Conservation (phyloP, 2,329 filamentous ascomycete genomes). For the Fusarium neocosmosporiellum region DNA sequence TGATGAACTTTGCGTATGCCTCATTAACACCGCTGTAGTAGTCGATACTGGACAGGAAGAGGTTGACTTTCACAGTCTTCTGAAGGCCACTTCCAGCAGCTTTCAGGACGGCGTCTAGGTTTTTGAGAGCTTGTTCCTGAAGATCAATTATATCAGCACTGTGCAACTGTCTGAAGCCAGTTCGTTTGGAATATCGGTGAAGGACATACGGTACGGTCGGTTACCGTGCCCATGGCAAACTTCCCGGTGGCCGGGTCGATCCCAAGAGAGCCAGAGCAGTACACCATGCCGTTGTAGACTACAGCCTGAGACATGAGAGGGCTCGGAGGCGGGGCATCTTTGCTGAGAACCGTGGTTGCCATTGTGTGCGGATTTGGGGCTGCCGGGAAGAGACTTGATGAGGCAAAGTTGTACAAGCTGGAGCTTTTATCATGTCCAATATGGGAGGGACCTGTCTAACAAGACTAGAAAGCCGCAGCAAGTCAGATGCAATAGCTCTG, state of each 20-base stretch:
- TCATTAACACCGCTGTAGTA: neutral
- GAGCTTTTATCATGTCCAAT: neutral
- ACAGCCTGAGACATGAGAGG: neutral
- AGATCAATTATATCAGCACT: no score
- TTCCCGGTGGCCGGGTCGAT: neutral
- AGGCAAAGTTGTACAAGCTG: neutral
- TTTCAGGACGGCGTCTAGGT: neutral
- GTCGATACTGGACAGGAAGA: neutral
- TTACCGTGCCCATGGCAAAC: neutral
- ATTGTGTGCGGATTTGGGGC: neutral
- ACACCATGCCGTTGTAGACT: neutral
- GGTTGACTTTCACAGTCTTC: neutral
- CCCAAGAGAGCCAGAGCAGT: neutral
- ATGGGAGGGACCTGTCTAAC: neutral
- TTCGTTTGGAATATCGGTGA: neutral
- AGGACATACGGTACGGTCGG: neutral
- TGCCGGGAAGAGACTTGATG: neutral
- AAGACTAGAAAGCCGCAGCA: neutral
- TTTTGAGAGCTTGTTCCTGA: neutral
- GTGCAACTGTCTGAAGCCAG: neutral
- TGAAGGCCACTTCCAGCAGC: neutral
- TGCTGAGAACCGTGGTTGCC: neutral
- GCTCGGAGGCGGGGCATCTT: neutral
- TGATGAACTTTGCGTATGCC: neutral
- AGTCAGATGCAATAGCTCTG: neutral